Base-by-base conservation (phyloP, 192 early-diverging fungal genomes). In the Dispira parvispora region DNA sequence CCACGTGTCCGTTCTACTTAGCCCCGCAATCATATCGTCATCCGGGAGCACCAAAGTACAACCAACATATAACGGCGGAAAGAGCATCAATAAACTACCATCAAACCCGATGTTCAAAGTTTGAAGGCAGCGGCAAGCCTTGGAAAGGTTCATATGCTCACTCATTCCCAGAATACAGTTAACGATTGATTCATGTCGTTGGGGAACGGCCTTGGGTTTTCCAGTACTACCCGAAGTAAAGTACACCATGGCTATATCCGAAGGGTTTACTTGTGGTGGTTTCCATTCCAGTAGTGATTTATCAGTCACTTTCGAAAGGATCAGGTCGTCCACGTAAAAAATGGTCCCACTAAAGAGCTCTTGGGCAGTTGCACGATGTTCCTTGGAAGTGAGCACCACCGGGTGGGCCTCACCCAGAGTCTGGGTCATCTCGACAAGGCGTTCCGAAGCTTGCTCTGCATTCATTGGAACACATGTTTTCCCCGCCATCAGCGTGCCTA, bases 171-270 rank as follows among this genome's bases (percentile, higher is more conserved):
- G 25, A 8, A 55, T 25, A 9, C 6, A 38, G 42, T 61, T 61
- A 16, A 43, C 38, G 20, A 43, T 5, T 2, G 58, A 61, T 21
- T 44, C 42, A 16, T 61, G 58, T 0, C 42, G 28, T 11, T 45
- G 42, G 12, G 28, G 58, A 3, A 61, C 43, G 0, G 43, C 58
- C 8, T 61, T 61, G 42, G 58, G 58, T 8, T 38, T 38, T 12
- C 58, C 58, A 2, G 58, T 61, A 44, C 43, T 61, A 8, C 58
- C 58, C 2, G 58, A 61, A 0, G 58, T 61, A 43, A 43, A 61
- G 23, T 45, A 16, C n/a, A 61, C 45, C 20, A 45, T 44, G 32
- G 38, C 58, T 20, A 38, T 44, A 44, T 61, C 58, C 32, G 43
- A 0, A 0, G 55, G 55, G 13, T 3, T 8, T 12, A 25, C 10